A percentile compares a stretch with the other conserved stretches of the same genome.
phyloP scores from a whole-genome alignment of 192 early-diverging fungal species.

The Gaertneriomyces sp. region DNA sequence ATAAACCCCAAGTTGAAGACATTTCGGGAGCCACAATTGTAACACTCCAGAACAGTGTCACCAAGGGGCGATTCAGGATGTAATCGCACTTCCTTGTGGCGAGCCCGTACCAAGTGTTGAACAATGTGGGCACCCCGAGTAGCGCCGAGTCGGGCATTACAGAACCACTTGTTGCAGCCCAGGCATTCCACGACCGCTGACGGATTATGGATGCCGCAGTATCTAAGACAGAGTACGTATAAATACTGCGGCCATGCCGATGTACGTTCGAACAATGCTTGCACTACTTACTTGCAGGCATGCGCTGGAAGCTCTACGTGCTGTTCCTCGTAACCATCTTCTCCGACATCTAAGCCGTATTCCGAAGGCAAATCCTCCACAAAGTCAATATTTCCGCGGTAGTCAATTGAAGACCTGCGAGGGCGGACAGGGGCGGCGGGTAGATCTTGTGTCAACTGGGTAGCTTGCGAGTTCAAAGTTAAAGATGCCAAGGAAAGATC shows the following conservation, averaged over 20 bases:
- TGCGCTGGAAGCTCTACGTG: conserved; percentile 67
- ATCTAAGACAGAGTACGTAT: conserved; percentile 40
- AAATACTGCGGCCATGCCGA: too few species aligned
- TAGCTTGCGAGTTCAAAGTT: conserved; percentile 38
- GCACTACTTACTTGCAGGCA: conserved; percentile 59
- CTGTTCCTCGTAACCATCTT: conserved; percentile 18
- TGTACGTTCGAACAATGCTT: background rate
- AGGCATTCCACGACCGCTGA: conserved; percentile 89
- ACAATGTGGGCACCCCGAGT: conserved; percentile 94
- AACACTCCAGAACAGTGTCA: conserved; percentile 93
- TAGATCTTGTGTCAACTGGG: conserved; percentile 21
- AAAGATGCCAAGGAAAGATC: conserved; percentile 46
- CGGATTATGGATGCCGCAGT: conserved; percentile 90
- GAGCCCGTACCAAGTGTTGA: conserved; percentile 86
- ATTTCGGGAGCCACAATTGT: conserved; percentile 93
- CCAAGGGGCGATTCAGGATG: conserved; percentile 92
- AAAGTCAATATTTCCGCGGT: conserved; percentile 47
- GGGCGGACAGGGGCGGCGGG: background rate
- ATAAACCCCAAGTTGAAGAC: conserved; percentile 97
- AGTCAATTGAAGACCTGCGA: conserved; percentile 26
- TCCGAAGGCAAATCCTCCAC: conserved; percentile 40
- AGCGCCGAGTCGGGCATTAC: conserved; percentile 80
- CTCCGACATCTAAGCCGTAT: conserved; percentile 8
- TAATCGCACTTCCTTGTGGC: conserved; percentile 91
- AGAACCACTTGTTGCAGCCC: conserved; percentile 93